These are phyloP conservation scores for Rhizopogon rudus DNA, from an alignment of 768 basidiomycete genomes.

Conservation along the genomic window DNA sequence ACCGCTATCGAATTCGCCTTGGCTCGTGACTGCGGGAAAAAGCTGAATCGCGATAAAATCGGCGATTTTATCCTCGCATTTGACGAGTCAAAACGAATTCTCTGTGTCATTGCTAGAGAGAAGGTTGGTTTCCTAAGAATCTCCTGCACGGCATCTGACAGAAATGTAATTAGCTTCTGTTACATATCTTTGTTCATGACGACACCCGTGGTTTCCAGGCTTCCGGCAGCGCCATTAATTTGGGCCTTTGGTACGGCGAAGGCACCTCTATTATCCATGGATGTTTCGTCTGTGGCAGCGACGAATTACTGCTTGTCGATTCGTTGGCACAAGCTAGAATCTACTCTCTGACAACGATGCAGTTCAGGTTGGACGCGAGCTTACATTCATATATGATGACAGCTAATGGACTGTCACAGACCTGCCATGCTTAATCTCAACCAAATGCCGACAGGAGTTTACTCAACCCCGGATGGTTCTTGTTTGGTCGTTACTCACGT, in stretches of 20 bases:
- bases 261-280: constrained; percentile 26
- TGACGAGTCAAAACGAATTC: constrained; percentile 46
- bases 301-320: constrained; percentile 51
- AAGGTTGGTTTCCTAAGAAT: constrained; percentile 27
- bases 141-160: neutral
- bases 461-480: constrained; percentile 50
- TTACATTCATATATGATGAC: neutral
- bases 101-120: constrained; percentile 38
- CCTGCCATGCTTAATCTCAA: constrained; percentile 40
- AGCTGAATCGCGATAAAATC: constrained; percentile 40
- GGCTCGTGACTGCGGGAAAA: constrained; percentile 14
- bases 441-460: constrained; percentile 29
- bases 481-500: constrained; percentile 39
- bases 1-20: constrained; percentile 29
- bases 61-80: constrained; percentile 43
- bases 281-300: constrained; percentile 43
- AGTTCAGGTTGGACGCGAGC: constrained; percentile 39
- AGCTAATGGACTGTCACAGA: constrained; percentile 18
- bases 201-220: constrained; percentile 40
- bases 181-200: constrained; percentile 46
- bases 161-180: constrained; percentile 19
- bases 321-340: constrained; percentile 38
- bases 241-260: constrained; percentile 38
- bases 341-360: constrained; percentile 49
- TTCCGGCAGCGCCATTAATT: constrained; percentile 34